Conservation (phyloP, 202 grass and related monocot genomes). For the Eragrostis tef region DNA sequence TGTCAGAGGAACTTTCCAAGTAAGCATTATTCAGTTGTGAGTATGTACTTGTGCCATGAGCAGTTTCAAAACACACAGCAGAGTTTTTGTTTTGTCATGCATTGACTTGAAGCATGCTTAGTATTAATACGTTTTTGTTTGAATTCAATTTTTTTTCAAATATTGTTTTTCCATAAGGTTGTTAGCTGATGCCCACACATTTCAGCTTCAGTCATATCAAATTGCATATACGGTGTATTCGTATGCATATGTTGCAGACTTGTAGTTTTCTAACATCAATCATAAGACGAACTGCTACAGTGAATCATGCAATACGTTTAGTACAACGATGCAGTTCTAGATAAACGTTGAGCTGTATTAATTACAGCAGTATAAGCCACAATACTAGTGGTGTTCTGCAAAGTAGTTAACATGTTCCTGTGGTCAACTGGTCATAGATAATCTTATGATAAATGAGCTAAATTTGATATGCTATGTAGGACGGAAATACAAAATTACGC, state of each 20-base stretch:
- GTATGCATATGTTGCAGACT: too few species aligned
- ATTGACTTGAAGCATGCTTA: constrained; percentile 19
- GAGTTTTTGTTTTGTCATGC: constrained; percentile 23
- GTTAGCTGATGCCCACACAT: neutral
- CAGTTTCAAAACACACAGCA: constrained; percentile 17
- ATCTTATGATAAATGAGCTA: neutral
- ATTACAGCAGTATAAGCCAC: neutral
- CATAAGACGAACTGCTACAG: neutral
- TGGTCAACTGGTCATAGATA: neutral
- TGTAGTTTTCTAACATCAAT: constrained; percentile 18
- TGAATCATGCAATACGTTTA: neutral
- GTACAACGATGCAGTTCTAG: neutral
- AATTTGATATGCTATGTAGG: constrained; percentile 2
- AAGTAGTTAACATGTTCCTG: constrained; percentile 24
- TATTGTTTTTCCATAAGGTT: neutral
- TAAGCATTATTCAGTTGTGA: constrained; percentile 50
- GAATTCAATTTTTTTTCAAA: constrained; percentile 8
- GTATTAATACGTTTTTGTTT: neutral
- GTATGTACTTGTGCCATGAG: constrained; percentile 21
- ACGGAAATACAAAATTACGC: neutral
- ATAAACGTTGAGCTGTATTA: neutral
- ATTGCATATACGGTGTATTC: constrained; percentile 4
- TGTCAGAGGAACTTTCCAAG: constrained; percentile 90
- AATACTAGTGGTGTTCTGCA: neutral
- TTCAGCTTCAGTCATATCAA: constrained; percentile 27